Conservation (phyloP, 1,139 yeast species). For the Saccharomycopsis hybrid region DNA sequence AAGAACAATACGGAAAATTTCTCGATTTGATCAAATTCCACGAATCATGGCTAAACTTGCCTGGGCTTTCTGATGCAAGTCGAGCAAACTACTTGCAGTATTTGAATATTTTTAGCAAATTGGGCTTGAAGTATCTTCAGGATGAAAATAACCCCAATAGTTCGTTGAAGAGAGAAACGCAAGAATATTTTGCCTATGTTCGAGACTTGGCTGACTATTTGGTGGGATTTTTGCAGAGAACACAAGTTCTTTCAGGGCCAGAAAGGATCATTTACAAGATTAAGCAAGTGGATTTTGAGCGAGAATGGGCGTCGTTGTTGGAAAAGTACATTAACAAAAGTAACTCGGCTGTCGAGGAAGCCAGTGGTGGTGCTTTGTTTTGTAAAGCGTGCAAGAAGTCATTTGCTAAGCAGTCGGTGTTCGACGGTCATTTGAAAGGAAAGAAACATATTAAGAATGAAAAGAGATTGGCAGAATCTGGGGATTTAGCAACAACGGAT, state of each 20-base stretch:
- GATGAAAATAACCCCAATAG: conserved; percentile 27
- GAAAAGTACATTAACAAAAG: conserved; percentile 20
- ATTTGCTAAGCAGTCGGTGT: conserved; percentile 64
- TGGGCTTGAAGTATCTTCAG: conserved; percentile 29
- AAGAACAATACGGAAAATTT: conserved; percentile 59
- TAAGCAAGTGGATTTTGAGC: conserved; percentile 29
- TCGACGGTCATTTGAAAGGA: conserved; percentile 62
- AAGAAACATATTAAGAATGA: conserved; percentile 64
- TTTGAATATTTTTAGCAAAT: conserved; percentile 39
- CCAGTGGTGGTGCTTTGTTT: conserved; percentile 34
- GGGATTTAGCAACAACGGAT: conserved; percentile 12
- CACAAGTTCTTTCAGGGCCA: conserved; percentile 46
- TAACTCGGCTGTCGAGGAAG: conserved; percentile 24
- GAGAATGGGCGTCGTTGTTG: conserved; percentile 26
- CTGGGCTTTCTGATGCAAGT: conserved; percentile 24
- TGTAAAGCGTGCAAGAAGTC: conserved; percentile 62
- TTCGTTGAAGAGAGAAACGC: conserved; percentile 25
- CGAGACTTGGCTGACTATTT: conserved; percentile 41
- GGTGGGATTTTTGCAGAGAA: conserved; percentile 36
- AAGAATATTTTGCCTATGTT: conserved; percentile 39
- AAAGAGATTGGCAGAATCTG: conserved; percentile 17
- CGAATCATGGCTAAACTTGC: conserved; percentile 44
- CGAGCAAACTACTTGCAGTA: conserved; percentile 43
- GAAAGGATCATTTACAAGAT: conserved; percentile 32
- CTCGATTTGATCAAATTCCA: conserved; percentile 52